These are phyloP conservation scores for Colletotrichum sp. DNA, from an alignment of 2,329 filamentous ascomycete species.

Conservation along the genomic window DNA sequence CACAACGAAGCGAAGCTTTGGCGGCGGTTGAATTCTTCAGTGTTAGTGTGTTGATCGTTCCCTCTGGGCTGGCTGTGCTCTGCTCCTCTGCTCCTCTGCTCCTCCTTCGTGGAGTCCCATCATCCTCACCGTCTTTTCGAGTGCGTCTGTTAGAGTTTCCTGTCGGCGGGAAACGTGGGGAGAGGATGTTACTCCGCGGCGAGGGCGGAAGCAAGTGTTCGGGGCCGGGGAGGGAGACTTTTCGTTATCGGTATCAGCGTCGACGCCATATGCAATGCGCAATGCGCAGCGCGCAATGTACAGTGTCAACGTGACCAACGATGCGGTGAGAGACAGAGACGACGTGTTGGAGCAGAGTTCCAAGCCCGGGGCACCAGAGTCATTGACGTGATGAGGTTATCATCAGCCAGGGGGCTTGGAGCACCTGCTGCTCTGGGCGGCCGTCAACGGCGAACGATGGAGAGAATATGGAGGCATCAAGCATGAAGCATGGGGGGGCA, in stretches of 20 bases:
- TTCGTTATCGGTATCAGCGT: not conserved
- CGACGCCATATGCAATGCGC: not conserved
- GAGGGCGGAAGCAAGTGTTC: not conserved
- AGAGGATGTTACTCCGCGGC: not conserved
- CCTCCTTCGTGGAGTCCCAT: not conserved
- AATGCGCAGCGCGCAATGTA: not conserved
- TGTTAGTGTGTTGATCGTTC: not conserved
- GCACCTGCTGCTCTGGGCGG: not conserved
- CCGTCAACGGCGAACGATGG: not conserved
- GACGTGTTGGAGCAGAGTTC: not conserved
- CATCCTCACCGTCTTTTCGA: slow-evolving; percentile 14
- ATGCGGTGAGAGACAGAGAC: not conserved
- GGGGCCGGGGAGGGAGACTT: not conserved
- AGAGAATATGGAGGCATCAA: not conserved
- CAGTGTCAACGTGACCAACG: not conserved
- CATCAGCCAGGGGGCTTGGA: not conserved
- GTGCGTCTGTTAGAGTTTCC: not conserved
- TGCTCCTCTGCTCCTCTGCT: not conserved
- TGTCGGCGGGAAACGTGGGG: not conserved
- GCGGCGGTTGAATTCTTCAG: not conserved
- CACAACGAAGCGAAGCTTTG: not conserved
- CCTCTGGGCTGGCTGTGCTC: not conserved
- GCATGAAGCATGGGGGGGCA: not conserved
- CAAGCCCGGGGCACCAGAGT: not conserved
- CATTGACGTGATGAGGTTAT: not conserved